phyloP scores from a whole-genome alignment of 2,329 filamentous ascomycete genomes.

The Colletotrichum salicis region DNA sequence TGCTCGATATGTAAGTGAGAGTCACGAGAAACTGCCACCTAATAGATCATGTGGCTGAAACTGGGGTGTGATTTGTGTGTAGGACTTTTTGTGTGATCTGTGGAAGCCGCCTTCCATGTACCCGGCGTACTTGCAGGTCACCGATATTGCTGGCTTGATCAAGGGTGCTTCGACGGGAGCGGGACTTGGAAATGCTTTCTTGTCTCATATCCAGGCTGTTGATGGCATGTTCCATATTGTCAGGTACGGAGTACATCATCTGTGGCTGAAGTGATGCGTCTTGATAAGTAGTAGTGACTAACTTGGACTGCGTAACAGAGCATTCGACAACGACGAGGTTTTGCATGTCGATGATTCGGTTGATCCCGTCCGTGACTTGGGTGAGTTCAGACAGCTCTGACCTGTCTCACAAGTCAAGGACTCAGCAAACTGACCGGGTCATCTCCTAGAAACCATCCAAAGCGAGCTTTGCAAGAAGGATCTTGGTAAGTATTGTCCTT shows the following conservation, averaged over 20 bases:
- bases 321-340: background rate
- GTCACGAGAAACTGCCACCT: background rate
- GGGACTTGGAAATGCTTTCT: conserved; percentile 56
- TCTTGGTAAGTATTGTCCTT: background rate
- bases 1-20: conserved; percentile 52
- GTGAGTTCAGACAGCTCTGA: background rate
- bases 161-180: conserved; percentile 56
- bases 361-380: background rate
- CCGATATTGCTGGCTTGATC: conserved; percentile 58
- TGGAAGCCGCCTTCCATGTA: conserved; percentile 59
- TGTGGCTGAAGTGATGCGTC: conserved; percentile 13
- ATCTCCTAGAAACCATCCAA: background rate
- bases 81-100: conserved; percentile 57
- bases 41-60: conserved; percentile 10
- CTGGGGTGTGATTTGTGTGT: background rate
- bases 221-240: conserved; percentile 59
- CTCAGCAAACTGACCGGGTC: background rate
- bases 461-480: background rate
- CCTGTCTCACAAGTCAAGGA: background rate
- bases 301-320: background rate
- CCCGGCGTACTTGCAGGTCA: conserved; percentile 56
- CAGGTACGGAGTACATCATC: conserved; percentile 40
- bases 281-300: background rate
- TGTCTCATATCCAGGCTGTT: conserved; percentile 58
- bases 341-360: background rate